Evolutionary conservation across 2,329 filamentous ascomycete species (phyloP), one percentile per base, ranked within the genome.

Genomic region (Claviceps purpurea): DNA sequence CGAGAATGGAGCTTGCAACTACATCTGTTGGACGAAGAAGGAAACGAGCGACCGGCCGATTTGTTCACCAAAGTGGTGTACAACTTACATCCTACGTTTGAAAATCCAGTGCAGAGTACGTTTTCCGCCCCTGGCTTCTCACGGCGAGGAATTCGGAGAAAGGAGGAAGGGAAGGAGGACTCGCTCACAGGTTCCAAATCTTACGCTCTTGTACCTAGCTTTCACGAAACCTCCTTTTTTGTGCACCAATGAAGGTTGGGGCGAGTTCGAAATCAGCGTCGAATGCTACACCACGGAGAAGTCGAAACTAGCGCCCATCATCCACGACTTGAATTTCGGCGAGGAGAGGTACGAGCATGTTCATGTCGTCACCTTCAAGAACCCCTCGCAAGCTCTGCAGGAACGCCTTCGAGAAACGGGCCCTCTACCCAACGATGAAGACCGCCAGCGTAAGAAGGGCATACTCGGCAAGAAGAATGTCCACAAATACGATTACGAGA

Each of bases 251-350:
- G 87, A 96, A 70, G 93, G 93, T 60, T 98, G 93, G 93, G 93
- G 93, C 63, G 93, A 97, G 72, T 98, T 98, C 67, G 93, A 97
- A 66, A 91, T 98, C 82, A 77, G 75, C 47, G 93, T 97, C 62
- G 81, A 87, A 56, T 78, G 94, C 60, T 85, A 83, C 64, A 87
- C 85, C 44, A 82, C 85, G 34, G 89, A 93, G 69, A 96, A 96
- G 75, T 85, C 84, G 53, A 91, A 95, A 63, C 80, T 89, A 63
- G 75, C 79, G 14, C 66, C 66, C 55, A 76, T 98, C 57, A 71
- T 76, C 49, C 93, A 98, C 68, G 93, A 98, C 65, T 78, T 98
- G 55, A 96, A 97, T 75, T 98, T 98, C 69, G 77, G 81, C 59
- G 77, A 83, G 58, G 76, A 84, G 55, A 78, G 79, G 56, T 98